These are phyloP conservation scores for Orbilia quercus DNA, from an alignment of 2,329 filamentous ascomycete species.

Conservation along the genomic window DNA sequence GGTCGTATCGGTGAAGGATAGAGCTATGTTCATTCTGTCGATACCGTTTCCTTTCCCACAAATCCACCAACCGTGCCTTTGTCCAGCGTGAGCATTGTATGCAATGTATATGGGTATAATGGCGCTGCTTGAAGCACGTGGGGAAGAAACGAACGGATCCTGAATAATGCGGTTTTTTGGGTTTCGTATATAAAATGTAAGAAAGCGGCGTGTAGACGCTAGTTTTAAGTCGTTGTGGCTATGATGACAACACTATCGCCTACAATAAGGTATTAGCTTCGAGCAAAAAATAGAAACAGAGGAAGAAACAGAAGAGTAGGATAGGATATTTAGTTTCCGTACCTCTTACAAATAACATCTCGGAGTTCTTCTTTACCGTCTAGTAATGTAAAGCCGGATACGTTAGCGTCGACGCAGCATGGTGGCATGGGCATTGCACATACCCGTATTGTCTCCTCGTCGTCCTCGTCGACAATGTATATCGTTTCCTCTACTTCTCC, in stretches of 20 bases:
- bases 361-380: slow-evolving; percentile 95
- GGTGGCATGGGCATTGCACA: slow-evolving; percentile 58
- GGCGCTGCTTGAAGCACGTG: slow-evolving; percentile 12
- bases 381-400: slow-evolving; percentile 62
- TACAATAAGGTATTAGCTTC: slow-evolving; percentile 61
- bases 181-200: no score
- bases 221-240: slow-evolving; percentile 63
- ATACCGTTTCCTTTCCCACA: no score
- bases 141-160: not conserved
- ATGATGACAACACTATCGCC: slow-evolving; percentile 79
- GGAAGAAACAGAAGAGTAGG: no score
- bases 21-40: no score
- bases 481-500: slow-evolving; percentile 98
- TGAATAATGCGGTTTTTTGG: slow-evolving; percentile 15
- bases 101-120: slow-evolving; percentile 26
- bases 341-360: slow-evolving; percentile 99
- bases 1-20: slow-evolving; percentile 10
- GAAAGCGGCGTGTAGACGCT: not conserved
- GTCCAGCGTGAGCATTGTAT: slow-evolving; percentile 17
- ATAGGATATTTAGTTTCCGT: no score
- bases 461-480: slow-evolving; percentile 86
- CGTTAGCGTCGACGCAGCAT: not conserved
- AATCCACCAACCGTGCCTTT: no score
- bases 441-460: slow-evolving; percentile 79
- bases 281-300: slow-evolving; percentile 60